Evolutionary conservation across 1,284 basidiomycete genomes (phyloP).

Genomic region (Mycosarcoma maydis): DNA sequence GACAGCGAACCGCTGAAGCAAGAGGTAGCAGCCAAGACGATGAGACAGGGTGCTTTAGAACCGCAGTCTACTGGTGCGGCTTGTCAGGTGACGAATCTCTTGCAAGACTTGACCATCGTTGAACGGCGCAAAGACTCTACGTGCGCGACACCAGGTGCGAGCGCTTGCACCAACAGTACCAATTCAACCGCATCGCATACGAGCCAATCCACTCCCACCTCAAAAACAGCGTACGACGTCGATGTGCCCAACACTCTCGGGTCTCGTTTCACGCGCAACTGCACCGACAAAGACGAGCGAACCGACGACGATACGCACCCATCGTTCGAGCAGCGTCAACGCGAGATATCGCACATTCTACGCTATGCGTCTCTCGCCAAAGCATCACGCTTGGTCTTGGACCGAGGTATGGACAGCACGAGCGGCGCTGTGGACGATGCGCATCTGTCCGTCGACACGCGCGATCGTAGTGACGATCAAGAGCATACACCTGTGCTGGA

Average conservation of each 20-base stretch:
- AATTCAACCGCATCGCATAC: neutral
- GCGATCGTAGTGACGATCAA: neutral
- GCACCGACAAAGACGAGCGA: neutral
- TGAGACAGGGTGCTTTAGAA: neutral
- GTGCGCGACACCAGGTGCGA: too few relatives aligned
- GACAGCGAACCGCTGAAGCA: too few relatives aligned
- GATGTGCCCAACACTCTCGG: constrained; percentile 38
- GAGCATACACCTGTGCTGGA: constrained; percentile 9
- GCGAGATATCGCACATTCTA: constrained; percentile 18
- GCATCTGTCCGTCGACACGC: too few relatives aligned
- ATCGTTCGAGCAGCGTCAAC: neutral
- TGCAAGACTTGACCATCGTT: constrained; percentile 21
- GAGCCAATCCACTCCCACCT: constrained; percentile 1
- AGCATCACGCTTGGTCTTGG: too few relatives aligned
- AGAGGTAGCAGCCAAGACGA: neutral
- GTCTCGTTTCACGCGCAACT: constrained; percentile 1
- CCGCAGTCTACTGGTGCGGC: too few relatives aligned
- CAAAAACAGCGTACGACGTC: constrained; percentile 11
- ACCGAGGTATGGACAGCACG: too few relatives aligned
- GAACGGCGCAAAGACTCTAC: constrained; percentile 2
- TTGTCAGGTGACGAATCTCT: constrained; percentile 9
- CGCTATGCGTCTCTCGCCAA: constrained; percentile 25
- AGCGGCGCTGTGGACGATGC: too few relatives aligned
- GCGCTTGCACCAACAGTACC: neutral
- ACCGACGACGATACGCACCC: too few relatives aligned